Evolutionary conservation across 345 rosid species (phyloP).

Genomic region (Geranium brycei): DNA sequence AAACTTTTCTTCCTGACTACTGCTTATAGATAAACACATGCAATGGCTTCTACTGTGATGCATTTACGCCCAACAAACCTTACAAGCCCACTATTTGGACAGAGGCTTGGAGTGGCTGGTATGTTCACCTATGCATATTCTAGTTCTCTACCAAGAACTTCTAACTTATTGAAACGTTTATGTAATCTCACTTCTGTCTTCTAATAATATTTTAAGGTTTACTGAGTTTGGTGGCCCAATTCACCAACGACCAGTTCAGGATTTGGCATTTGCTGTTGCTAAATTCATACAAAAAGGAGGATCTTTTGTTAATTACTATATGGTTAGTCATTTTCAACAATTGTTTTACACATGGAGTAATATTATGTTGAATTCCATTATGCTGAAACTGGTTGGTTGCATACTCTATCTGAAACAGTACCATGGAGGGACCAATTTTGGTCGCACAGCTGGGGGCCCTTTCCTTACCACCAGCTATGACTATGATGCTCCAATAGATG

Average conservation of each 20-base stretch:
- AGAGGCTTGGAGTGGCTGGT: constrained; percentile 99
- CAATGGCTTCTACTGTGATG: constrained; percentile 96
- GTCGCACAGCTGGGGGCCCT: constrained; percentile 97
- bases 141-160: background rate
- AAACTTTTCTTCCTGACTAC: constrained; percentile 1
- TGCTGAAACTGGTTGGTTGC: background rate
- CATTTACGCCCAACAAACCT: constrained; percentile 89
- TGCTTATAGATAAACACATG: constrained; percentile 79
- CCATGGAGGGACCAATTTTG: constrained; percentile 98
- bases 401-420: constrained; percentile 41
- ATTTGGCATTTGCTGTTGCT: constrained; percentile 93
- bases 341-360: background rate
- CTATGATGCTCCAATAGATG: constrained; percentile 93
- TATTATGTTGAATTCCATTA: constrained; percentile 1
- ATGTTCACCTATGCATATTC: constrained; percentile 10
- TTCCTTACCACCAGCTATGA: constrained; percentile 96
- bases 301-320: constrained; percentile 87
- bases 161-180: background rate
- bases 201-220: constrained; percentile 41
- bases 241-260: constrained; percentile 91
- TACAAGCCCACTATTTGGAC: constrained; percentile 97
- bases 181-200: background rate
- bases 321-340: constrained; percentile 35
- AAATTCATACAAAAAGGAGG: constrained; percentile 95
- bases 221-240: constrained; percentile 87